These are phyloP conservation scores for Aspergillus felis DNA, from an alignment of 2,329 filamentous ascomycete species.

Conservation along the genomic window DNA sequence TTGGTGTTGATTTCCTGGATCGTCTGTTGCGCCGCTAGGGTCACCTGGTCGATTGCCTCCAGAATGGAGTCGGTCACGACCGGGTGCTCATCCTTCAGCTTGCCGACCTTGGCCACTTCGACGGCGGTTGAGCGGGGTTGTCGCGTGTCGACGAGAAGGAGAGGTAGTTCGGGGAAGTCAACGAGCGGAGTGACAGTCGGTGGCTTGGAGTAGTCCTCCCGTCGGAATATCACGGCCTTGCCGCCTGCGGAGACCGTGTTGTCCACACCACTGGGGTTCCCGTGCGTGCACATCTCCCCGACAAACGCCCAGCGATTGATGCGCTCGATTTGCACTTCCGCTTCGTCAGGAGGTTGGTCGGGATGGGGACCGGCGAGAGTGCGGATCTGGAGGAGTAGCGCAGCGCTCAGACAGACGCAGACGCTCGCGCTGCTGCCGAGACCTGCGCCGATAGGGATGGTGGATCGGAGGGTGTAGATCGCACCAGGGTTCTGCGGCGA, in stretches of 20 bases:
- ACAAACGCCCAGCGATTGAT: conserved; percentile 99
- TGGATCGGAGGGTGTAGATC: conserved; percentile 86
- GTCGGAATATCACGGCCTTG: conserved; percentile 88
- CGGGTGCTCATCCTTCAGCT: conserved; percentile 67
- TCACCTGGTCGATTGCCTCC: conserved; percentile 70
- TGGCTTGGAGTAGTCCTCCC: conserved; percentile 71
- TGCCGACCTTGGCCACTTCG: conserved; percentile 82
- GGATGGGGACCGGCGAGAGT: conserved; percentile 86
- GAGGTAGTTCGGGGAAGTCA: conserved; percentile 85
- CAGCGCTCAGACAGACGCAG: conserved; percentile 79
- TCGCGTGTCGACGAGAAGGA: conserved; percentile 84
- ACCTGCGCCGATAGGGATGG: conserved; percentile 87
- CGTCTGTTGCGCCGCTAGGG: conserved; percentile 53
- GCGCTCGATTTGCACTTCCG: conserved; percentile 83
- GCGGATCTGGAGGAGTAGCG: conserved; percentile 81
- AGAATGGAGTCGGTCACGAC: conserved; percentile 76
- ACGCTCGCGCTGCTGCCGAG: conserved; percentile 94
- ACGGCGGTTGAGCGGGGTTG: conserved; percentile 79
- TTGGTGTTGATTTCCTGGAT: conserved; percentile 64
- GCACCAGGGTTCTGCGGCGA: conserved; percentile 74
- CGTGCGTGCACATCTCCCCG: conserved; percentile 94
- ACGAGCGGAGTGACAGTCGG: conserved; percentile 72
- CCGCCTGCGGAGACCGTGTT: conserved; percentile 94
- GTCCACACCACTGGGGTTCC: conserved; percentile 92
- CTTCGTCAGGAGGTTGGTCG: conserved; percentile 83